These are phyloP conservation scores for Mrakia gelida DNA, from an alignment of 768 basidiomycete species.

Conservation along the genomic window DNA sequence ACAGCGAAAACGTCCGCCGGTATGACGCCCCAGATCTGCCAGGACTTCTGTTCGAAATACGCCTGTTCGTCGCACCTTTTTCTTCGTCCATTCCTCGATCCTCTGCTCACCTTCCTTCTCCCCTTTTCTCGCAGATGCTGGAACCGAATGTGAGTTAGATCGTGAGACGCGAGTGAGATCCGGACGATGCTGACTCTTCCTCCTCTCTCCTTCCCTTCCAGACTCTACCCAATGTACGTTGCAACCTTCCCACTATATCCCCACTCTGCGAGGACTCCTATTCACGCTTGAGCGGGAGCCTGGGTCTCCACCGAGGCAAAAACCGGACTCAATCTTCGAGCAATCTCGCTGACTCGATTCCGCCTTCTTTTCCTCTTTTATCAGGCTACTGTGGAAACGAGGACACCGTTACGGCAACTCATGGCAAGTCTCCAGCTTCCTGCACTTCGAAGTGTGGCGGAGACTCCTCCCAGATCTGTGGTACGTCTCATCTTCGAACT, in stretches of 20 bases:
- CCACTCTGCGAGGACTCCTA: no score
- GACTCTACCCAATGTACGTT: not conserved
- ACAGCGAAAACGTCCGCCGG: not conserved
- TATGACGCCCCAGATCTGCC: not conserved
- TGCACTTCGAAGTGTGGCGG: not conserved
- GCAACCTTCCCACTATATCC: not conserved
- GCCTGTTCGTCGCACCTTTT: not conserved
- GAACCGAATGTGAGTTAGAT: not conserved
- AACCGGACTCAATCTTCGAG: no score
- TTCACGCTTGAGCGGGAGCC: no score
- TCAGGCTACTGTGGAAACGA: not conserved
- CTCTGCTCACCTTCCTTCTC: no score
- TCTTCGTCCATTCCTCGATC: no score
- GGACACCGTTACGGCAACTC: not conserved
- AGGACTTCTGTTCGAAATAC: not conserved
- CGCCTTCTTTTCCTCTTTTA: not conserved
- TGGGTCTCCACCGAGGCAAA: not conserved
- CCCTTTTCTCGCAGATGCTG: not conserved
- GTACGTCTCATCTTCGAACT: not conserved
- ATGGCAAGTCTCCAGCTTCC: not conserved
- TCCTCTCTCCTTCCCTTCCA: not conserved
- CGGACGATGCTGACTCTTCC: not conserved
- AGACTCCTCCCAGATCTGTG: not conserved
- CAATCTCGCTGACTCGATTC: no score
- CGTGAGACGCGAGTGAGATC: not conserved